Base-by-base conservation (phyloP, 257 asterid species). In the Primulina huaijiensis region DNA sequence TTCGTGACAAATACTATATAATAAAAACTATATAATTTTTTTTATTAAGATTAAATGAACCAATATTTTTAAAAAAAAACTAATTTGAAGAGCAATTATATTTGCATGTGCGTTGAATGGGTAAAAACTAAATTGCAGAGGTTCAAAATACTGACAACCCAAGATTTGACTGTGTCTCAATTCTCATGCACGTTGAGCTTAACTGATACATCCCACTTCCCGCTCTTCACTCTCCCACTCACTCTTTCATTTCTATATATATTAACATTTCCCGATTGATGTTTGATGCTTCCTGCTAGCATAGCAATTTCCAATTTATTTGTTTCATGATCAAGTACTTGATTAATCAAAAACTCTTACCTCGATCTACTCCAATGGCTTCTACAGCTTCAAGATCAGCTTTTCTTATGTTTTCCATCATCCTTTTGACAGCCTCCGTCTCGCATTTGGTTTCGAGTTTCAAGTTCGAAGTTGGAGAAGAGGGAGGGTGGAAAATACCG, bases 381-480 rank as follows among this genome's bases (percentile, higher is more conserved):
- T 61, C 68, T 46, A 69, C 72, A 50, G 20, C 70, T 50, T 50
- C 57, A 50, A 50, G 21, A 50, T 50, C 57, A 50, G 20, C 57
- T 17, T 17, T 50, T 50, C 57, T 50, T 50, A 8, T 71, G 33
- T 62, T 83, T 2, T 23, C 78, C 37, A 20, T 73, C 37, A 67
- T 80, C 76, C 56, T 87, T 66, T 33, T 72, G 5, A 59, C 81
- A 60, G 75, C 81, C 69, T 70, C 80, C 17, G 0, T 73, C 61
- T 60, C 66, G 23, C 62, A 72, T 0, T 11, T 70, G 17, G 90
- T 76, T 19, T 75, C 83, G 9, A 87, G 79, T 35, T 80, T 74
- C 64, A 88, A 78, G 72, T 89, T 81, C 17, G 66, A 80, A 27
- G 90, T 91, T 19, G 97, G 96, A 12, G 88, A 74, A 25, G 74